phyloP scores from a whole-genome alignment of 2,329 filamentous ascomycete species.

The Helicocarpus griseus region DNA sequence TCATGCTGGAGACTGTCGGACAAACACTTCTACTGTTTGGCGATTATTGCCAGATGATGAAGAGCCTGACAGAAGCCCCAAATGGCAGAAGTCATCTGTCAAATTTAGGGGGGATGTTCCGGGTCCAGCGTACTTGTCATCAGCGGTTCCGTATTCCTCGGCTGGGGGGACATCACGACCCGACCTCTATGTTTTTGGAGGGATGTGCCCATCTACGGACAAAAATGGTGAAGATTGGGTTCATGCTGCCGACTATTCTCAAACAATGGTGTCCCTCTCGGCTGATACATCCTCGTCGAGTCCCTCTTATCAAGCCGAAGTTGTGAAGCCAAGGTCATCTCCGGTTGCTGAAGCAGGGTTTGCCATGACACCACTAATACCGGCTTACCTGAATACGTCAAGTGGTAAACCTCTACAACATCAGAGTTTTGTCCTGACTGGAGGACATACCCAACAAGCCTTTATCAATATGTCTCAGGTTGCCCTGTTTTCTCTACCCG shows the following conservation, averaged over 20 bases:
- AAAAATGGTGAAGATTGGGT: constrained; percentile 51
- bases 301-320: constrained; percentile 34
- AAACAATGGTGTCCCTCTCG: constrained; percentile 59
- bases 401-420: constrained; percentile 57
- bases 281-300: constrained; percentile 14
- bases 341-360: constrained; percentile 81
- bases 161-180: constrained; percentile 35
- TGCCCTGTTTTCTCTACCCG: constrained; percentile 76
- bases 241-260: constrained; percentile 64
- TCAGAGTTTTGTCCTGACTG: constrained; percentile 69
- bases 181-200: constrained; percentile 68
- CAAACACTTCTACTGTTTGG: constrained; percentile 9
- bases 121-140: constrained; percentile 49
- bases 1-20: constrained; percentile 60
- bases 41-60: constrained; percentile 25
- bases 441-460: constrained; percentile 70
- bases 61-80: constrained; percentile 53
- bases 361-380: constrained; percentile 62
- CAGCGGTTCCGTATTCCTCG: constrained; percentile 59
- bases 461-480: constrained; percentile 94
- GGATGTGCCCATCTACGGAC: constrained; percentile 63
- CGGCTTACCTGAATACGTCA: constrained; percentile 59
- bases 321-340: constrained; percentile 47
- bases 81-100: constrained; percentile 38
- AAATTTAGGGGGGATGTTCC: constrained; percentile 24